phyloP scores from a whole-genome alignment of 768 basidiomycete species.

The Leucocoprinus birnbaumii region DNA sequence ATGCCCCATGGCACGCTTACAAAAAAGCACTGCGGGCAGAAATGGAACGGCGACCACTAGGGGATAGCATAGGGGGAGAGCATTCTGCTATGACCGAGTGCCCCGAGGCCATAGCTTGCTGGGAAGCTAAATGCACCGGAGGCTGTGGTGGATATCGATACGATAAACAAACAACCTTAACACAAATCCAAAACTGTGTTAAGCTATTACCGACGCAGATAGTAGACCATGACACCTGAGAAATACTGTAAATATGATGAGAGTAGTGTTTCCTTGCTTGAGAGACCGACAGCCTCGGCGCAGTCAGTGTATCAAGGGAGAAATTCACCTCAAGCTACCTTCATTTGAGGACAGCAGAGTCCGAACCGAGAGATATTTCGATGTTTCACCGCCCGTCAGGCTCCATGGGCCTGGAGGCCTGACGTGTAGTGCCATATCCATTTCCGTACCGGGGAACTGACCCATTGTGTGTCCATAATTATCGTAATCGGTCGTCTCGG shows the following conservation, averaged over 20 bases:
- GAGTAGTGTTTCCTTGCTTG: no score
- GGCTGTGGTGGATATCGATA: conserved; percentile 57
- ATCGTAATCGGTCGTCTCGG: no score
- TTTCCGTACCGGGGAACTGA: no score
- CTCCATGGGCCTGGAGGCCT: no score
- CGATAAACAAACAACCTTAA: conserved; percentile 54
- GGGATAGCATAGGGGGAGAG: conserved; percentile 46
- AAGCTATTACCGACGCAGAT: conserved; percentile 44
- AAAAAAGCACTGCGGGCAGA: conserved; percentile 55
- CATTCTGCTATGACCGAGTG: conserved; percentile 48
- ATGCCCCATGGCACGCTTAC: conserved; percentile 59
- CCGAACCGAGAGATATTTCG: no score
- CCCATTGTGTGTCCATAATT: not conserved
- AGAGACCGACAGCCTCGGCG: no score
- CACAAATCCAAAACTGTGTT: conserved; percentile 55
- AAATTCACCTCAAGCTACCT: no score
- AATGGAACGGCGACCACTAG: conserved; percentile 57
- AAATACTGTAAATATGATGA: no score
- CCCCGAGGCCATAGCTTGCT: conserved; percentile 58
- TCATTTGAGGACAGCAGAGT: no score
- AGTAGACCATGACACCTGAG: conserved; percentile 18
- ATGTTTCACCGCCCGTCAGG: no score
- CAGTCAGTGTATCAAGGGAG: no score
- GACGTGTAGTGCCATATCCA: no score
- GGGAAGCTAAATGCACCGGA: conserved; percentile 54